These are phyloP conservation scores for Dryadomyces sulphureus DNA, from an alignment of 2,329 filamentous ascomycete genomes.

Conservation along the genomic window DNA sequence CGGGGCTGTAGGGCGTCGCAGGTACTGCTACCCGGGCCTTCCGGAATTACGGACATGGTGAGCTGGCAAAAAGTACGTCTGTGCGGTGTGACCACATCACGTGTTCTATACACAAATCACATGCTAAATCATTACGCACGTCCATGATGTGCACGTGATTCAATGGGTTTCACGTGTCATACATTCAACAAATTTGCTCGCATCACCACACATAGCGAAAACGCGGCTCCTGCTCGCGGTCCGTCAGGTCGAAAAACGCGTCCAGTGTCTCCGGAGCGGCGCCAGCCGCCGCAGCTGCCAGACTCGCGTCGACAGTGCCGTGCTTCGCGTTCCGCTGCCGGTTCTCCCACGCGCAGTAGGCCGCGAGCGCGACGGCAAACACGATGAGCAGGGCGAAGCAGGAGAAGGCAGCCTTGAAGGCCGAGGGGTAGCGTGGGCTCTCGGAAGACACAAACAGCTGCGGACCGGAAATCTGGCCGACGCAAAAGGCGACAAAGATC, in stretches of 20 bases:
- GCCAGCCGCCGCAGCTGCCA: not conserved
- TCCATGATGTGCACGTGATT: not conserved
- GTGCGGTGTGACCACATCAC: too few relatives aligned
- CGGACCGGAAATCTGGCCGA: conserved; percentile 37
- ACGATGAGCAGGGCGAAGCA: conserved; percentile 26
- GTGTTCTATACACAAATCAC: too few relatives aligned
- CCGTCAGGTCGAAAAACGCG: conserved; percentile 14
- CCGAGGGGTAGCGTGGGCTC: conserved; percentile 44
- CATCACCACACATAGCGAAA: conserved; percentile 12
- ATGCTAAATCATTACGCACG: not conserved
- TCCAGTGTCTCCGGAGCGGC: not conserved
- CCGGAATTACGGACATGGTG: too few relatives aligned
- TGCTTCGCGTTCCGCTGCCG: conserved; percentile 28
- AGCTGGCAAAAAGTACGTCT: too few relatives aligned
- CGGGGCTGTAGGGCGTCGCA: not conserved
- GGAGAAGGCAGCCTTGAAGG: conserved; percentile 38
- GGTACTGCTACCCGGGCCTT: not conserved
- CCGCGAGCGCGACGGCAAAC: conserved; percentile 31
- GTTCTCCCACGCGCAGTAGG: conserved; percentile 36
- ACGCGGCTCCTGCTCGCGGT: conserved; percentile 11
- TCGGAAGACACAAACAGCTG: conserved; percentile 45
- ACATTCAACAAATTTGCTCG: too few relatives aligned
- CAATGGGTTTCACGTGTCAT: too few relatives aligned
- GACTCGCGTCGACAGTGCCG: not conserved
- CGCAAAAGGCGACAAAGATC: conserved; percentile 34